These are phyloP conservation scores for Calonectria naviculata DNA, from an alignment of 2,329 filamentous ascomycete species.

Conservation along the genomic window DNA sequence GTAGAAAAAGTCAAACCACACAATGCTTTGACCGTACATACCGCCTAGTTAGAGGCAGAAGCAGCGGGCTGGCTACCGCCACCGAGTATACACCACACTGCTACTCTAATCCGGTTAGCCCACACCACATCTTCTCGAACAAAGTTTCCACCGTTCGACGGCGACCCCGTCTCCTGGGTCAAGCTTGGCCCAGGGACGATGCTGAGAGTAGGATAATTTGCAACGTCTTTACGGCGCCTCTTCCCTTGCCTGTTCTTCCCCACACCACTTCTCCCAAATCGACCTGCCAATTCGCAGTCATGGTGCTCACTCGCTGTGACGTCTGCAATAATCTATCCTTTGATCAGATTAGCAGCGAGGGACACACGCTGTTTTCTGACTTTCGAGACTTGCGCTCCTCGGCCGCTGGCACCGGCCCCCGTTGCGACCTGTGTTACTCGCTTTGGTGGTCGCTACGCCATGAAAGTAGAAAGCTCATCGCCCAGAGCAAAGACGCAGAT, in stretches of 20 bases:
- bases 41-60: too few relatives aligned
- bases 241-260: neutral
- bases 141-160: neutral
- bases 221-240: neutral
- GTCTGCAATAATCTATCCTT: neutral
- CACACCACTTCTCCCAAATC: too few relatives aligned
- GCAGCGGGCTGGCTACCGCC: neutral
- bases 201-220: too few relatives aligned
- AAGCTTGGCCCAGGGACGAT: too few relatives aligned
- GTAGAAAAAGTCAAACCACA: too few relatives aligned
- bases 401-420: neutral
- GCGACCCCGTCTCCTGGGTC: neutral
- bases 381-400: neutral
- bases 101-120: neutral
- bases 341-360: neutral
- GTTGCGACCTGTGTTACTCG: neutral
- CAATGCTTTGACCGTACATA: too few relatives aligned
- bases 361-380: neutral
- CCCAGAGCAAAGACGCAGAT: neutral
- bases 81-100: neutral
- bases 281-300: neutral
- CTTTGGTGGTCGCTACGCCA: neutral
- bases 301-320: neutral
- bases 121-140: neutral
- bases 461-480: neutral